Conservation (phyloP, 495 filamentous ascomycete species). For the Tuber umbilicatum region DNA sequence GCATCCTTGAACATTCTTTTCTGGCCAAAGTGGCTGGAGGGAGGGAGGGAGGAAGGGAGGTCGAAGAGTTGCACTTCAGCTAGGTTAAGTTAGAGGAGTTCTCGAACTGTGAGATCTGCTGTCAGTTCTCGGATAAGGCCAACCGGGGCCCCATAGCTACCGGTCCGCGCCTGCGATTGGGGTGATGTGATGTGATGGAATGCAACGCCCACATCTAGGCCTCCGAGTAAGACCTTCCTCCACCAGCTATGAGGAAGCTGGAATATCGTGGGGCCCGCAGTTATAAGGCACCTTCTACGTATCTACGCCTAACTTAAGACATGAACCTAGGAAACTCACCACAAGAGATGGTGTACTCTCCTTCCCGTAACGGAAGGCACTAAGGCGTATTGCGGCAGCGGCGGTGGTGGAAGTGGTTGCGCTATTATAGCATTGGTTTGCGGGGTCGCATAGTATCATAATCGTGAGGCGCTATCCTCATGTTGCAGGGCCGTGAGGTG, state of each 20-base stretch:
- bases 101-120: background rate
- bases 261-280: no score
- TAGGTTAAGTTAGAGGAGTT: background rate
- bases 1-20: background rate
- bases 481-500: background rate
- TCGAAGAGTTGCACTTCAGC: background rate
- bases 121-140: background rate
- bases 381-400: background rate
- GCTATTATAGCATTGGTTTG: no score
- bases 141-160: background rate
- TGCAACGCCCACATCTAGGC: background rate
- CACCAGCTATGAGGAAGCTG: background rate
- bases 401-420: background rate
- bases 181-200: background rate
- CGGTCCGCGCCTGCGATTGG: background rate
- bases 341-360: background rate
- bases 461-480: background rate
- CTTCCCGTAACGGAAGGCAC: background rate
- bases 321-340: background rate
- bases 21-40: background rate
- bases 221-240: background rate
- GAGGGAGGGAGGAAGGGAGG: background rate
- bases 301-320: background rate
- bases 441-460: background rate
- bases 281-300: background rate